A percentile compares a stretch with the other conserved stretches of the same genome.
phyloP scores from a whole-genome alignment of 345 rosid species.

The Conringia planisiliqua region DNA sequence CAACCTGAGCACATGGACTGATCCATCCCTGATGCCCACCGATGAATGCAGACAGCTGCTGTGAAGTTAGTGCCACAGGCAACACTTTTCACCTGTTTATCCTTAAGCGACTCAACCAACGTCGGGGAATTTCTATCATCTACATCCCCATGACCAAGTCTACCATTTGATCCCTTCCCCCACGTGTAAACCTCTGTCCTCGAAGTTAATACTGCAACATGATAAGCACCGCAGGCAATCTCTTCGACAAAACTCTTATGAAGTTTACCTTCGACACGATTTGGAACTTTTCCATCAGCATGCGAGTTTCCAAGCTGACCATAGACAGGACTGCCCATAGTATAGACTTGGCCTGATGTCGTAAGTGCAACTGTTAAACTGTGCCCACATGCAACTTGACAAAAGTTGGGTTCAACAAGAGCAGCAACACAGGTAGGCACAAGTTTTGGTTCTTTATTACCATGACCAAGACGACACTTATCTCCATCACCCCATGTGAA shows the following conservation, averaged over 20 bases:
- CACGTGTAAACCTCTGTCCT: conserved; percentile 94
- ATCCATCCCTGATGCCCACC: conserved; percentile 93
- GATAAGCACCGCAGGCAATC: conserved; percentile 95
- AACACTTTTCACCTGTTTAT: conserved; percentile 94
- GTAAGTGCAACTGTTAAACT: conserved; percentile 89
- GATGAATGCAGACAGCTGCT: conserved; percentile 95
- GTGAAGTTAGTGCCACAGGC: conserved; percentile 93
- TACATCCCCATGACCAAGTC: conserved; percentile 90
- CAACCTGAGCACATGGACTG: conserved; percentile 99
- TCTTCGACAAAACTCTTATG: conserved; percentile 85
- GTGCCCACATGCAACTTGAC: conserved; percentile 96
- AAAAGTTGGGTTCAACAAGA: conserved; percentile 87
- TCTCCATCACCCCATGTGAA: conserved; percentile 99
- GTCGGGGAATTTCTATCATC: conserved; percentile 83
- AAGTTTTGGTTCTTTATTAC: conserved; percentile 86
- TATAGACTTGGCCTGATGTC: conserved; percentile 82
- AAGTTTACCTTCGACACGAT: conserved; percentile 83
- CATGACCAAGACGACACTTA: conserved; percentile 96
- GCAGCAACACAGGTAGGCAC: conserved; percentile 98
- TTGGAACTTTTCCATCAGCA: conserved; percentile 84
- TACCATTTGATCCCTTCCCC: conserved; percentile 98
- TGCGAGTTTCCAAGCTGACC: conserved; percentile 95
- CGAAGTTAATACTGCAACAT: conserved; percentile 89
- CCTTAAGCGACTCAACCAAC: conserved; percentile 79
- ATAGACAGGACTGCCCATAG: conserved; percentile 95